Percentiles rank a stretch among this genome's conserved stretches.
phyloP scores from a whole-genome alignment of 371 early-diverging fungal species.

The Lichtheimia corymbifera region DNA sequence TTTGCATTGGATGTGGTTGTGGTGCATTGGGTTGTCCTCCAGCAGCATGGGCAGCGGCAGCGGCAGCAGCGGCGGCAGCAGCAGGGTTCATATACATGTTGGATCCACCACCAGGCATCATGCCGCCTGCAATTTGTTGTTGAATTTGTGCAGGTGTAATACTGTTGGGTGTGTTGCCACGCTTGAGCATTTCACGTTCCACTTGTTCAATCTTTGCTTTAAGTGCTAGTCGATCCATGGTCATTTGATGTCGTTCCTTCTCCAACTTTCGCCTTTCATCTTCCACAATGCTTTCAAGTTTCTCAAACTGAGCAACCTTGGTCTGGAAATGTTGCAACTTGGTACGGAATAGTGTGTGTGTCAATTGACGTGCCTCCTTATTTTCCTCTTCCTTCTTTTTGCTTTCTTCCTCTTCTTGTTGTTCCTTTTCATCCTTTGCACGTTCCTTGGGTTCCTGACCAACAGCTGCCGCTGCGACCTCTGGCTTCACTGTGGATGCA shows the following conservation, averaged over 20 bases:
- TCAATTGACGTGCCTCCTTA: constrained; percentile 19
- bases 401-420: constrained; percentile 4
- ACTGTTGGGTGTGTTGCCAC: constrained; percentile 28
- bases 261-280: constrained; percentile 82
- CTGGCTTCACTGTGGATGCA: constrained; percentile 90
- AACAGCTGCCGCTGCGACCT: constrained; percentile 88
- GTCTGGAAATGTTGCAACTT: constrained; percentile 79
- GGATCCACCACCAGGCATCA: constrained; percentile 7
- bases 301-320: constrained; percentile 84
- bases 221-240: constrained; percentile 68
- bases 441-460: background rate
- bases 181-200: constrained; percentile 47
- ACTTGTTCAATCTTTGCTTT: constrained; percentile 49
- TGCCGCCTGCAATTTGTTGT: constrained; percentile 32
- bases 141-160: constrained; percentile 48
- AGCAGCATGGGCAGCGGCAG: too few species aligned
- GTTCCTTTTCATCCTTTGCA: constrained; percentile 8
- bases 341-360: constrained; percentile 68
- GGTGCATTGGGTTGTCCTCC: constrained; percentile 9
- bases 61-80: too few species aligned
- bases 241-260: constrained; percentile 77
- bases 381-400: constrained; percentile 18
- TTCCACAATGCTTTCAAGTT: constrained; percentile 69
- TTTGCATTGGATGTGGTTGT: constrained; percentile 14
- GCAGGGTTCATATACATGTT: constrained; percentile 16